Conservation (phyloP, 1,284 basidiomycete genomes). For the Meira miltonrushii region DNA sequence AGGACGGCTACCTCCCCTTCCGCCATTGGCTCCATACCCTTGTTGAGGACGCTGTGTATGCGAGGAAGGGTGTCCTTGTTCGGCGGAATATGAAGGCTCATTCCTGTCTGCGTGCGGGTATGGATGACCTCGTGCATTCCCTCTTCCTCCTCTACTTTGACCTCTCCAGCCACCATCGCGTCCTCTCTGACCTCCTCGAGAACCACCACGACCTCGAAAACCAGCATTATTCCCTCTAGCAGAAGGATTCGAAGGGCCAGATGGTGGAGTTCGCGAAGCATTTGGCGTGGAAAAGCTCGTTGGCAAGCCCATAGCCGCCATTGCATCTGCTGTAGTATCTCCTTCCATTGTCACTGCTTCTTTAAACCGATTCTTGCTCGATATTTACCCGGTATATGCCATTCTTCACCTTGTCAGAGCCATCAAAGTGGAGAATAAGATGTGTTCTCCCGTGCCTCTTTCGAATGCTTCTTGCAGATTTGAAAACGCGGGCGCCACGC, state of each 20-base stretch:
- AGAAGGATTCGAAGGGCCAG: slow-evolving; percentile 1
- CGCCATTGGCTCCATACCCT: background rate
- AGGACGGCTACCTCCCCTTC: background rate
- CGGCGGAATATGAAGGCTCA: background rate
- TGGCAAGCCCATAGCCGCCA: slow-evolving; percentile 11
- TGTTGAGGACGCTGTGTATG: background rate
- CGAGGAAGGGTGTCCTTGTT: no score
- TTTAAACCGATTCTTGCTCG: background rate
- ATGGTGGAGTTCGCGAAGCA: background rate
- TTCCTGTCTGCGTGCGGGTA: background rate
- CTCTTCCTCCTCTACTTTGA: slow-evolving; percentile 1
- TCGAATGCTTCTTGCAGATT: background rate
- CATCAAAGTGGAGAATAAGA: background rate
- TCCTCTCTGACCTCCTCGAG: background rate
- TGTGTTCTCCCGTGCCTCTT: background rate
- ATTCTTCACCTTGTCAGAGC: slow-evolving; percentile 3
- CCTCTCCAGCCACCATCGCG: background rate
- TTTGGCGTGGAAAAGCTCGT: slow-evolving; percentile 1
- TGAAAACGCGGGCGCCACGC: background rate
- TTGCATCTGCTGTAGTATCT: background rate
- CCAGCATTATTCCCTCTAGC: background rate
- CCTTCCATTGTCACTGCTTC: background rate
- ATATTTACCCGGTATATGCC: background rate
- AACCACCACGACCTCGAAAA: background rate
- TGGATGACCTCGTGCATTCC: background rate